Base-by-base conservation (phyloP, 345 rosid species). In the Eucalyptus marginata region DNA sequence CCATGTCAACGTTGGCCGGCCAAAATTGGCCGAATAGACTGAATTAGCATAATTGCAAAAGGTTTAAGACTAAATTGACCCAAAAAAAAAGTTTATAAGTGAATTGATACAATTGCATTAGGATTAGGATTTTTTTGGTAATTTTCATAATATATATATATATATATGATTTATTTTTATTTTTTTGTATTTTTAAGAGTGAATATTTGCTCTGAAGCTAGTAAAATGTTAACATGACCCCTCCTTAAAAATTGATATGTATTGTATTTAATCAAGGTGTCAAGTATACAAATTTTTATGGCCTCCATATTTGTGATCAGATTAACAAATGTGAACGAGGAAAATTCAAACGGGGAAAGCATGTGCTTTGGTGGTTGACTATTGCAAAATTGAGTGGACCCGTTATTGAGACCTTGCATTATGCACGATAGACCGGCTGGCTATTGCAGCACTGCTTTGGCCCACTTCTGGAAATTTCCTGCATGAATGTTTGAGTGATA, bases 1-100 rank as follows among this genome's bases (percentile, higher is more conserved):
- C 7, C 17, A n/a, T n/a, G n/a, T n/a, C n/a, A n/a, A 14, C 7
- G 3, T 15, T 1, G 18, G 11, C 11, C 11, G 1, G 49, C 11
- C 49, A 46, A 46, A 46, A 46, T 46, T 46, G 11, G 49, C 11
- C 4, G 0, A 46, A 46, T 46, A 46, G 49, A 46, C 1, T 46
- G 11, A 46, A 46, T 46, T 46, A 9, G 0, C 4, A 46, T 11
- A 46, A 46, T 3, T 46, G 49, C 49, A 46, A 1, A 46, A 46
- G 4, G 4, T 46, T 46, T 9, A 46, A 9, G 49, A 46, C 4
- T 46, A 3, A 10, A 46, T 9, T 46, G 10, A 3, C 49, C 6
- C 46, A 44, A 46, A 46, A 46, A 9, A 3, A 46, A 46, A 46
- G 3, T 8, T 46, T 46, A 9, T 46, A 10, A 44, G 1, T 44